Base-by-base conservation (phyloP, 192 early-diverging fungal species). In the Phycomyces nitens region DNA sequence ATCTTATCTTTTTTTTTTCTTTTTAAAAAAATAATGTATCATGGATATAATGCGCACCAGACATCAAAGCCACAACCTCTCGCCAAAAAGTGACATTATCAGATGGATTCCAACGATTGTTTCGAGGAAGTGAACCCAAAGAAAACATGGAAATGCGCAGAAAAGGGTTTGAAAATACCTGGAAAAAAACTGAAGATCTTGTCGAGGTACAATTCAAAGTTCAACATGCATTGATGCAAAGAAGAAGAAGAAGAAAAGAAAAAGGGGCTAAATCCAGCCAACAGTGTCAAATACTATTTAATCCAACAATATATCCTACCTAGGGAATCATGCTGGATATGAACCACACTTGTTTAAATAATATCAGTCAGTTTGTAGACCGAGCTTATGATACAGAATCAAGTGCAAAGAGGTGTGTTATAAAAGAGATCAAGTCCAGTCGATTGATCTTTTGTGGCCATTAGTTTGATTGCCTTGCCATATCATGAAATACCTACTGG, bases 401-500 rank as follows among this genome's bases (percentile, higher is more conserved):
- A 23, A 61, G 16, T 16, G 51, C 47, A 39, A 56, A 57, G 39
- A 52, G 54, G 40, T 66, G 52, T 54, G 39, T 27, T 38, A 60
- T 41, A 0, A 15, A 1, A 26, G 14, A 12, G 15, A 20, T 1
- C 50, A 5, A 14, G 43, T 12, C 1, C 12, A 50, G 6, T 29
- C 24, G 42, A 12, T 15, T 26, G 2, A 18, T 14, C 18, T 12
- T 29, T 61, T 5, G 40, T 20, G 15, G 59, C 68, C 38, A 73
- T 66, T 52, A 69, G 77, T 14, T 66, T 73, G 64, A 70, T 84
- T 9, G 68, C 73, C 4, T 73, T 79, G 53, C 85, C 86, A 2
- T 83, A 80, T 63, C 76, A 81, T 44, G 89, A 93, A 63, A 71
- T 91, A 34, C 84, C 91, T 0, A 84, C 91, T 16, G 91, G 82